phyloP scores from a whole-genome alignment of 352 stramenopile genomes.

The Phytophthora kernoviae region DNA sequence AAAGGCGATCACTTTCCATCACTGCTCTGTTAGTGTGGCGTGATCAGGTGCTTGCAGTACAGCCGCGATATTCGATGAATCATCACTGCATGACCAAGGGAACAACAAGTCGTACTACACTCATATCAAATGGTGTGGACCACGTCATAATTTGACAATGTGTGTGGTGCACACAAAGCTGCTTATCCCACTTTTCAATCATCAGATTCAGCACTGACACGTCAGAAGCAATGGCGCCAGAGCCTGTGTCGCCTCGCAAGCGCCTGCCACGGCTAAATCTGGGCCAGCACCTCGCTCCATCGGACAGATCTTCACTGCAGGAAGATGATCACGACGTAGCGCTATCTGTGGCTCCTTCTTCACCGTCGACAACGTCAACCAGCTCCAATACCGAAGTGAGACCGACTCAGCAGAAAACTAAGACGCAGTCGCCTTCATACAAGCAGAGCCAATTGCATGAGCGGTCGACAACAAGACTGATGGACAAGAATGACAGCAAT shows the following conservation, averaged over 20 bases:
- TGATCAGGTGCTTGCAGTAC: too few species aligned
- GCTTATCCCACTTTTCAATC: neutral
- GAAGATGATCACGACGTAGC: conserved; percentile 10
- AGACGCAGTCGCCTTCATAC: conserved; percentile 11
- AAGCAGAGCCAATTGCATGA: conserved; percentile 16
- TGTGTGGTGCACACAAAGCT: too few species aligned
- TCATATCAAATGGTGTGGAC: too few species aligned
- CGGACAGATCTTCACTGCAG: neutral
- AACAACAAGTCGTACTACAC: too few species aligned
- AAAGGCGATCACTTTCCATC: too few species aligned
- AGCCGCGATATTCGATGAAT: too few species aligned
- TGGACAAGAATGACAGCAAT: conserved; percentile 12
- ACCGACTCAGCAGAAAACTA: conserved; percentile 15
- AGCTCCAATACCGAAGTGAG: conserved; percentile 15
- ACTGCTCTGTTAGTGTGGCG: too few species aligned
- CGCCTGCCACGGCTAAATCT: conserved; percentile 33
- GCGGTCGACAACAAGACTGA: conserved; percentile 18
- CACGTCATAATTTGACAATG: too few species aligned
- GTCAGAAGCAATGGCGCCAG: conserved; percentile 10
- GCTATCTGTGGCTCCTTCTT: conserved; percentile 15
- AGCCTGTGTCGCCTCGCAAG: conserved; percentile 30
- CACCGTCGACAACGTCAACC: conserved; percentile 30
- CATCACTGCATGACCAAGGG: too few species aligned
- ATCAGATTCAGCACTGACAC: conserved; percentile 6
- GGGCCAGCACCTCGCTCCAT: conserved; percentile 6